A percentile compares a stretch with the other conserved stretches of the same genome.
Conservation (phyloP, 1,139 yeast genomes). For the Yamadazyma sp. region DNA sequence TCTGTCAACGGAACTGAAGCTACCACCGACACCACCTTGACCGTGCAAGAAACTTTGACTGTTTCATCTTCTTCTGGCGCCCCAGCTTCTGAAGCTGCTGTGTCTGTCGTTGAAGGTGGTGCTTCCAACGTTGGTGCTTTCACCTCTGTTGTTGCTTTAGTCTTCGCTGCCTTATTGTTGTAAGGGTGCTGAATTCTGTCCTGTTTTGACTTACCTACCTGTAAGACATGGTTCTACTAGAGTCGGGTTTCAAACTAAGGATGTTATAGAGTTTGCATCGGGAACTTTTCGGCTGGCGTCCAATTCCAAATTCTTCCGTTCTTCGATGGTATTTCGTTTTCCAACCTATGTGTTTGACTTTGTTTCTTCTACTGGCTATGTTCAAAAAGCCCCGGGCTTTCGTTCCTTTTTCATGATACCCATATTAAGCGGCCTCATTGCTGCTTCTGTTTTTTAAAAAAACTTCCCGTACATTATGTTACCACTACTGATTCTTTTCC, state of each 20-base stretch:
- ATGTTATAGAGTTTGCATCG: no score
- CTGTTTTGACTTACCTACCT: no score
- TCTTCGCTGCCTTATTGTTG: slow-evolving; percentile 16
- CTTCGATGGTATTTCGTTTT: neutral
- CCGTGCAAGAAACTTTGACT: slow-evolving; percentile 17
- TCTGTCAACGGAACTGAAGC: slow-evolving; percentile 27
- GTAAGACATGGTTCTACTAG: no score
- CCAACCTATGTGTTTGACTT: neutral
- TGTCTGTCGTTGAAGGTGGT: slow-evolving; percentile 25
- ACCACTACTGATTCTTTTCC: neutral
- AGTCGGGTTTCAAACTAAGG: no score
- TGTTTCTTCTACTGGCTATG: neutral
- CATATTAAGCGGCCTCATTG: neutral
- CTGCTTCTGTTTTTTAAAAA: neutral
- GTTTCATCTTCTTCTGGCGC: slow-evolving; percentile 21
- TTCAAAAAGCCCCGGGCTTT: no score
- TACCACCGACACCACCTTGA: slow-evolving; percentile 16
- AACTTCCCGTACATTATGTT: neutral
- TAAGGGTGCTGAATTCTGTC: slow-evolving; percentile 3
- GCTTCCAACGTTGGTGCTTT: slow-evolving; percentile 23
- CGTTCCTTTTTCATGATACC: neutral
- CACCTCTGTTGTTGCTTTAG: slow-evolving; percentile 16
- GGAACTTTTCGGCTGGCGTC: no score
- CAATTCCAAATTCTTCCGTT: neutral
- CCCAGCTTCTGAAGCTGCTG: slow-evolving; percentile 19